These are phyloP conservation scores for Tetradesmus obliquus DNA, from an alignment of 139 green algal species.

Conservation along the genomic window DNA sequence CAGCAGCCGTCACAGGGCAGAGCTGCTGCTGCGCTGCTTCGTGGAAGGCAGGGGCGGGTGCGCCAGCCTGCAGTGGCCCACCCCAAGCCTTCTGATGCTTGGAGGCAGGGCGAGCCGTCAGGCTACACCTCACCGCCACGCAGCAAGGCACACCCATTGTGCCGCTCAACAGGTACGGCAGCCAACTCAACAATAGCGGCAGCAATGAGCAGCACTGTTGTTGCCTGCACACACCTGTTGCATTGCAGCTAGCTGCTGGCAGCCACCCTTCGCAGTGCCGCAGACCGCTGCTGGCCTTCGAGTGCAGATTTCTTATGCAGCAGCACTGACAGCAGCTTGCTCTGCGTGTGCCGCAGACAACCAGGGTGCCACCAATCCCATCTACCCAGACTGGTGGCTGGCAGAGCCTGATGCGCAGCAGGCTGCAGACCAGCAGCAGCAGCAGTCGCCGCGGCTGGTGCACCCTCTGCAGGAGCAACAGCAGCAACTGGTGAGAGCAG, in stretches of 20 bases:
- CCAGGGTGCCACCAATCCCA: conserved; percentile 44
- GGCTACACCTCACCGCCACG: conserved; percentile 18
- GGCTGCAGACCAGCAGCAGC: conserved; percentile 6
- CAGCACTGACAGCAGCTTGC: neutral
- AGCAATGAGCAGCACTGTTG: neutral
- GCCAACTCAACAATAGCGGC: neutral
- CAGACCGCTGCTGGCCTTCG: too few relatives aligned
- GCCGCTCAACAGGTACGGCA: conserved; percentile 16
- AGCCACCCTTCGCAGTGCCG: too few relatives aligned
- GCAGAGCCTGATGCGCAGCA: neutral
- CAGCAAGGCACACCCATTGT: neutral
- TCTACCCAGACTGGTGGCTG: conserved; percentile 50
- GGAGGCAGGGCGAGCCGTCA: conserved; percentile 32
- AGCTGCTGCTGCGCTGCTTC: neutral
- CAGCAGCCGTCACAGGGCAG: neutral
- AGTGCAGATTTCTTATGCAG: too few relatives aligned
- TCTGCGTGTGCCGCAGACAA: conserved; percentile 36
- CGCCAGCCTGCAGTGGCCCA: neutral
- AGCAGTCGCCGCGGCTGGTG: neutral
- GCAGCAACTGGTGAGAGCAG: neutral
- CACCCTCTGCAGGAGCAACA: neutral
- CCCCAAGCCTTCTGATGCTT: conserved; percentile 18
- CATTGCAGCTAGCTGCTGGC: neutral
- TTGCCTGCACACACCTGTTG: neutral
- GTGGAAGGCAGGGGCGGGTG: neutral